Percentiles rank a stretch among this genome's conserved stretches.
These are phyloP conservation scores for Mycena maculata DNA, from an alignment of 768 basidiomycete species.

Conservation along the genomic window DNA sequence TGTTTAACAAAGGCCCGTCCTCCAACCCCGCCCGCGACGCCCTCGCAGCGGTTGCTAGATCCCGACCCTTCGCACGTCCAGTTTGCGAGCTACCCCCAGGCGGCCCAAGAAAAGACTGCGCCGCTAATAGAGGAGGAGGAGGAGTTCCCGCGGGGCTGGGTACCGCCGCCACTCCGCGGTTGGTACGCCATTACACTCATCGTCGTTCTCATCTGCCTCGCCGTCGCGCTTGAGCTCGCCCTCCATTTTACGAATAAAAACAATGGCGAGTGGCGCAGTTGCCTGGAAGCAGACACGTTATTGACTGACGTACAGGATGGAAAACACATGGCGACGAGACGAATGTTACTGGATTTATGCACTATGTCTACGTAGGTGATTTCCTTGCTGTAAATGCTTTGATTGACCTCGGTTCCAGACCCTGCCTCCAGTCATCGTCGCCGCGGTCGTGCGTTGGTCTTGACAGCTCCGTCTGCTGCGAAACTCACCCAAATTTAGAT, in stretches of 20 bases:
- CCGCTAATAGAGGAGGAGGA: constrained; percentile 31
- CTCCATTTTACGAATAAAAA: constrained; percentile 59
- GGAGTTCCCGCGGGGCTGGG: constrained; percentile 43
- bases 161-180: constrained; percentile 57
- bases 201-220: constrained; percentile 49
- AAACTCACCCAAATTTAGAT: constrained; percentile 42
- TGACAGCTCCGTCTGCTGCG: background rate
- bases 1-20: background rate
- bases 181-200: constrained; percentile 61
- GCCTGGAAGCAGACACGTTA: background rate
- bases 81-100: constrained; percentile 30
- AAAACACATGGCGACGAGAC: constrained; percentile 47
- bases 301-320: constrained; percentile 53
- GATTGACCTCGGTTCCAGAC: constrained; percentile 49
- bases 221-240: constrained; percentile 60
- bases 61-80: constrained; percentile 30
- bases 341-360: constrained; percentile 51
- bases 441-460: constrained; percentile 52
- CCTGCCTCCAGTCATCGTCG: constrained; percentile 62
- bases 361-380: constrained; percentile 64
- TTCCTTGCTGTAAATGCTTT: background rate
- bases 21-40: constrained; percentile 27
- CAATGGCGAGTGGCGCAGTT: constrained; percentile 47
- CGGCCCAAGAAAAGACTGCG: constrained; percentile 24
- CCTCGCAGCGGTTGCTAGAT: constrained; percentile 32